phyloP scores from a whole-genome alignment of 2,329 filamentous ascomycete species.

The Pseudonectria buxi region DNA sequence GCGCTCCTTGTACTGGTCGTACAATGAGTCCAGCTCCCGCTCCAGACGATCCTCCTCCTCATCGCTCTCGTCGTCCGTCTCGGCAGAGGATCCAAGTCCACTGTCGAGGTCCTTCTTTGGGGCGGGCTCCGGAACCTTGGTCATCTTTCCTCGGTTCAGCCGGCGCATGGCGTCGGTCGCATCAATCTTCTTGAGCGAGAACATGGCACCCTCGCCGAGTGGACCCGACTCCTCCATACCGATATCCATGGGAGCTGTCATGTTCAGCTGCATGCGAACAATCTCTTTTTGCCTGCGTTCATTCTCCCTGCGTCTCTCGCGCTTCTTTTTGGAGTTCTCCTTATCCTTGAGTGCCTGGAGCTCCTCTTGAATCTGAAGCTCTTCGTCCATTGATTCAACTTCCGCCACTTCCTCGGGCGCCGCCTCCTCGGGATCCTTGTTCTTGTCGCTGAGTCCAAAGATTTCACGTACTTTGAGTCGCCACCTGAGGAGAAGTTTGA shows the following conservation, averaged over 20 bases:
- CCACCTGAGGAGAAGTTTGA: constrained; percentile 85
- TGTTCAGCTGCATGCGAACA: constrained; percentile 93
- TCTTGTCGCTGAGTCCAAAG: constrained; percentile 79
- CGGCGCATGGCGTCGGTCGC: constrained; percentile 63
- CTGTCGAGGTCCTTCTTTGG: constrained; percentile 52
- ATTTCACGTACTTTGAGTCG: constrained; percentile 81
- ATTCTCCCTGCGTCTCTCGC: constrained; percentile 79
- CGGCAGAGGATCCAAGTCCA: constrained; percentile 46
- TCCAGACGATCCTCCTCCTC: constrained; percentile 79
- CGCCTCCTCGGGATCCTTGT: constrained; percentile 40
- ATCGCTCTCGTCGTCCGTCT: constrained; percentile 59
- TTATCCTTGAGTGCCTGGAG: constrained; percentile 75
- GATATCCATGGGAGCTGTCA: constrained; percentile 93
- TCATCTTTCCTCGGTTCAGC: constrained; percentile 67
- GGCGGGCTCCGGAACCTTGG: constrained; percentile 51
- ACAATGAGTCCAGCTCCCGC: constrained; percentile 78
- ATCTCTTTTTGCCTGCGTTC: constrained; percentile 93
- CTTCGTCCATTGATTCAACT: constrained; percentile 88
- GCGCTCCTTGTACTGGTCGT: constrained; percentile 75
- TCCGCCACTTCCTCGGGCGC: constrained; percentile 65
- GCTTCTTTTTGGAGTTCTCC: constrained; percentile 69
- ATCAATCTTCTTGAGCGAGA: constrained; percentile 75
- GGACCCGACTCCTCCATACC: constrained; percentile 82
- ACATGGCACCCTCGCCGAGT: constrained; percentile 75
- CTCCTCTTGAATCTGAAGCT: constrained; percentile 83